Base-by-base conservation (phyloP, 83 land plant genomes). In the Picea engelmannii region DNA sequence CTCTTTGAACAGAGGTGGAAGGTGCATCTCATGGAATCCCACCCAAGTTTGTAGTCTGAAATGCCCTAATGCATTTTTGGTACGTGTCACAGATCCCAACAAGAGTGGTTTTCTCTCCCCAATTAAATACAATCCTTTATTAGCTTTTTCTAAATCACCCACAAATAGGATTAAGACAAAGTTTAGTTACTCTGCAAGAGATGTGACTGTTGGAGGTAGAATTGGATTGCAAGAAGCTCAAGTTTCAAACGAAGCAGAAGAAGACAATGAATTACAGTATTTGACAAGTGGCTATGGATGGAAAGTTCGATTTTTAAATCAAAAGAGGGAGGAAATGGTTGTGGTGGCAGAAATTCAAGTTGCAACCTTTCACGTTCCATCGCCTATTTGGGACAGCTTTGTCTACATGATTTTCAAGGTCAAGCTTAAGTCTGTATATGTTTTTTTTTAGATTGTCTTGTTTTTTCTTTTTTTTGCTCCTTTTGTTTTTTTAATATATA, bases 401-500 rank as follows among this genome's bases (percentile, higher is more conserved):
- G 92, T 92, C 88, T 91, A 84, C 62, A 64, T 82, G 61, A 85
- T 94, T 78, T 94, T 94, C 68, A 85, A 91, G 90, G 96, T 87
- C 44, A 63, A 10, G 44, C 20, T 18, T 6, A 20, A 18, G 11
- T 78, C 23, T 61, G 20, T 40, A 59, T 42, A 58, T 15, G 38
- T 10, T 20, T 27, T 10, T 20, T 27, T 62, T 75, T 6, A 27
- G 20, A 20, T 59, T 23, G 15, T 82, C 13, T 25, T 58, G 27
- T 47, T 12, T 73, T 82, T 55, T 62, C 5, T 4, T 79, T 47
- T 12, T 73, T 82, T 55, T 62, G 12, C 9, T 79, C 23, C 47
- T 20, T 78, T 31, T 18, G 62, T 10, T 27, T 27, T 27, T n/a
- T n/a, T n/a, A n/a, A n/a, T n/a, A n/a, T n/a, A n/a, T n/a, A n/a